Percentiles rank a stretch among this genome's conserved stretches.
These are phyloP conservation scores for Spinacia oleracea DNA, from an alignment of 179 eudicot genomes.

Conservation along the genomic window DNA sequence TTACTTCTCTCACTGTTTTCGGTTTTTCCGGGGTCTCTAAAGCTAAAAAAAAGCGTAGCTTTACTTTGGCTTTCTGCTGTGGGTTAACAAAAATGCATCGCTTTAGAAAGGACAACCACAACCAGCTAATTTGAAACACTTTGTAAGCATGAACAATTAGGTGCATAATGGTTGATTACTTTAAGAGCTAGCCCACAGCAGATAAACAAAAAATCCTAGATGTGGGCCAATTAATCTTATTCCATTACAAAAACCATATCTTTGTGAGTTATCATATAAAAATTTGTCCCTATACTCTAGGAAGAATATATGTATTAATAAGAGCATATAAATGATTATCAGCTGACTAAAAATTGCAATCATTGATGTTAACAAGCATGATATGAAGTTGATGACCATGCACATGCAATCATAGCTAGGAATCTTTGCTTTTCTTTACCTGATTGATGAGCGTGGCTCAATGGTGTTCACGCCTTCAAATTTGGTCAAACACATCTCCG, in stretches of 20 bases:
- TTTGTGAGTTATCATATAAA: conserved; percentile 26
- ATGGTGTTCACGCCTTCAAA: conserved; percentile 29
- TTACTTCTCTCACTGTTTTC: conserved; percentile 17
- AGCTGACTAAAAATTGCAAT: conserved; percentile 31
- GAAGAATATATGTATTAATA: conserved; percentile 27
- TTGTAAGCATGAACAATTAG: conserved; percentile 42
- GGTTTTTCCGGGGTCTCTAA: conserved; percentile 30
- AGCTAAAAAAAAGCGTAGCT: conserved; percentile 20
- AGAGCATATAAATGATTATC: conserved; percentile 31
- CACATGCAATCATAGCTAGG: conserved; percentile 38
- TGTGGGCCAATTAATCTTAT: conserved; percentile 38
- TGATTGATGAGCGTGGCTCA: conserved; percentile 34
- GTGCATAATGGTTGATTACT: conserved; percentile 33
- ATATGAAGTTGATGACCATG: conserved; percentile 33
- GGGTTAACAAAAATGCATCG: conserved; percentile 18
- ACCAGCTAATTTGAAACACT: conserved; percentile 40
- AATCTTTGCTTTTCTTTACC: conserved; percentile 42
- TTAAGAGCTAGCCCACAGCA: conserved; percentile 43
- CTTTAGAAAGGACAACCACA: conserved; percentile 43
- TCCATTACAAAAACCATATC: conserved; percentile 37
- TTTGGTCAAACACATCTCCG: conserved; percentile 28
- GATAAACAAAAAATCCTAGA: conserved; percentile 36
- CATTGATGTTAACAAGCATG: conserved; percentile 39
- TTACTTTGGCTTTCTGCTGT: conserved; percentile 32
- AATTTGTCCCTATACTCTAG: conserved; percentile 37